phyloP scores from a whole-genome alignment of 2,329 filamentous ascomycete genomes.

The Diplodia seriata region DNA sequence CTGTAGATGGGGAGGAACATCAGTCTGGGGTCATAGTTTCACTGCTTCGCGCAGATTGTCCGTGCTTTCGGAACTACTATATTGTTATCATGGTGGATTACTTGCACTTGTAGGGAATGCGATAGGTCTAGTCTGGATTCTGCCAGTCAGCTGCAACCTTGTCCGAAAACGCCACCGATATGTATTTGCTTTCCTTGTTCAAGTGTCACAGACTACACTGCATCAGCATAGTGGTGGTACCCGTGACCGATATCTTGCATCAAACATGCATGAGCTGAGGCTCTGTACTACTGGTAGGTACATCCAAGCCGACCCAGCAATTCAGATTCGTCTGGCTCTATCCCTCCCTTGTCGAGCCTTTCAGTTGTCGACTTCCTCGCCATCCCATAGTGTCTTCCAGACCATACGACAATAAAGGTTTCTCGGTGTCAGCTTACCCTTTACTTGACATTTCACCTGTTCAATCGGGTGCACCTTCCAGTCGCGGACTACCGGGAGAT shows the following conservation, averaged over 20 bases:
- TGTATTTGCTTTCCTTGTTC: background rate
- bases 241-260: background rate
- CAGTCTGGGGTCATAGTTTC: no score
- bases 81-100: no score
- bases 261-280: background rate
- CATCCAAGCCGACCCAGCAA: background rate
- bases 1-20: conserved; percentile 30
- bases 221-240: background rate
- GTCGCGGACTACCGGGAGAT: background rate
- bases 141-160: background rate
- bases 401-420: background rate
- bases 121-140: background rate
- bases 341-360: background rate
- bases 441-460: background rate
- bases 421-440: background rate
- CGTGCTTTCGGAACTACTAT: no score
- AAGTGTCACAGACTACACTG: background rate
- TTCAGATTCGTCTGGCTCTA: no score
- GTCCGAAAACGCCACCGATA: background rate
- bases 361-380: background rate
- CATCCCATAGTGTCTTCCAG: background rate
- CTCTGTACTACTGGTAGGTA: background rate
- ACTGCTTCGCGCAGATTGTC: no score
- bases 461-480: background rate
- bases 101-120: background rate